Base-by-base conservation (phyloP, 495 filamentous ascomycete species). In the Mytilinidion resinicola region DNA sequence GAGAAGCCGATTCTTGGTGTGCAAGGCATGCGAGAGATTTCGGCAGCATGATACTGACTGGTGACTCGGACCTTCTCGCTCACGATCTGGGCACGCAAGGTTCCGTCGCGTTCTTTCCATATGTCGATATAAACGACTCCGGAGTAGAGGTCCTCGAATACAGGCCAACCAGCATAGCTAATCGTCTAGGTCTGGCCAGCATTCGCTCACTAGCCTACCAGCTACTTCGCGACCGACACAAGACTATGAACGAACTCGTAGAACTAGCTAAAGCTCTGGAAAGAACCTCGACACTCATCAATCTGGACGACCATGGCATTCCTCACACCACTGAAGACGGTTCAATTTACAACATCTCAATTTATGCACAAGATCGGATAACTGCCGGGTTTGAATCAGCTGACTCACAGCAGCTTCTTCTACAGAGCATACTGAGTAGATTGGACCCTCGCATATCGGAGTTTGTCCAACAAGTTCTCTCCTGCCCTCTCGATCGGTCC, bases 1-100 rank as follows among this genome's bases (percentile, higher is more conserved):
- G 65, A 9, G 65, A 67, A 37, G 65, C 65, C 9, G 65, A 67
- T 41, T 55, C 57, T 34, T 67, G 51, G 54, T 64, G 61, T 55
- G 65, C 65, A 5, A 15, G 36, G 3, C 19, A 10, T 42, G 65
- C 59, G 25, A 55, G 58, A 14, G 12, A n/a, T 39, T 44, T 42
- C 51, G 53, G 58, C 37, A 47, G 43, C 37, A 62, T 62, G 34
- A 47, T 67, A 17, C 54, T 67, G 25, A 64, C 61, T 20, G 53
- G 46, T 52, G 65, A 67, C 44, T 58, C 61, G 21, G 65, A 67
- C 36, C 49, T 67, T 5, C 33, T 67, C 12, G 38, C 58, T 11
- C 61, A 59, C 43, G 61, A 64, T 9, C 57, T 61, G 36, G 38
- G 56, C 3, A 17, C 37, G n/a, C 51, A 62, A 20, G 38, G n/a